Evolutionary conservation across 2,329 filamentous ascomycete genomes (phyloP).

Genomic region (Fusarium circinatum): DNA sequence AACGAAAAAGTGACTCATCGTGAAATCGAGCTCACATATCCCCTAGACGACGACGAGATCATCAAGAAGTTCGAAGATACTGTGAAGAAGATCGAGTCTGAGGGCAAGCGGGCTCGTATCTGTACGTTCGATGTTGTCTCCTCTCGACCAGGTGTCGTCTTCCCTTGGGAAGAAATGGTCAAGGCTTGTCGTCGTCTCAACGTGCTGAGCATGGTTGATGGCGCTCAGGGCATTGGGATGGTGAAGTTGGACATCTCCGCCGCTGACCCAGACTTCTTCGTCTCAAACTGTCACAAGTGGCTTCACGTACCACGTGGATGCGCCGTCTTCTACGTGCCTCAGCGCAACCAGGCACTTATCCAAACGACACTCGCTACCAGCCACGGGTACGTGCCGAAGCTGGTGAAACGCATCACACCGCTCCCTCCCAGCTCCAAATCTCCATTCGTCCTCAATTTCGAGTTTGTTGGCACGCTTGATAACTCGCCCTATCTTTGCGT

Average conservation of each 20-base stretch:
- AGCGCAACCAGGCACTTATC: conserved; percentile 79
- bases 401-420: conserved; percentile 49
- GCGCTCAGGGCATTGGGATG: conserved; percentile 86
- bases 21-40: conserved; percentile 73
- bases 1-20: conserved; percentile 55
- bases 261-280: conserved; percentile 85
- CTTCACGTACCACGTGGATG: conserved; percentile 82
- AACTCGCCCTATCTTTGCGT: conserved; percentile 77
- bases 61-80: conserved; percentile 68
- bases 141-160: conserved; percentile 79
- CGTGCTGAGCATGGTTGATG: conserved; percentile 82
- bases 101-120: conserved; percentile 71
- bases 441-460: conserved; percentile 75
- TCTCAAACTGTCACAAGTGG: conserved; percentile 93
- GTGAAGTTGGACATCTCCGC: conserved; percentile 73
- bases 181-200: conserved; percentile 71
- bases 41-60: conserved; percentile 75
- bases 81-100: conserved; percentile 61
- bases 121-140: conserved; percentile 82
- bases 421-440: conserved; percentile 60
- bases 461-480: conserved; percentile 81
- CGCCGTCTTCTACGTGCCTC: conserved; percentile 82
- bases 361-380: conserved; percentile 81
- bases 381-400: conserved; percentile 74
- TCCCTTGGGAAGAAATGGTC: conserved; percentile 79